Base-by-base conservation (phyloP, 1,284 basidiomycete species). In the Puccinia novopanici region DNA sequence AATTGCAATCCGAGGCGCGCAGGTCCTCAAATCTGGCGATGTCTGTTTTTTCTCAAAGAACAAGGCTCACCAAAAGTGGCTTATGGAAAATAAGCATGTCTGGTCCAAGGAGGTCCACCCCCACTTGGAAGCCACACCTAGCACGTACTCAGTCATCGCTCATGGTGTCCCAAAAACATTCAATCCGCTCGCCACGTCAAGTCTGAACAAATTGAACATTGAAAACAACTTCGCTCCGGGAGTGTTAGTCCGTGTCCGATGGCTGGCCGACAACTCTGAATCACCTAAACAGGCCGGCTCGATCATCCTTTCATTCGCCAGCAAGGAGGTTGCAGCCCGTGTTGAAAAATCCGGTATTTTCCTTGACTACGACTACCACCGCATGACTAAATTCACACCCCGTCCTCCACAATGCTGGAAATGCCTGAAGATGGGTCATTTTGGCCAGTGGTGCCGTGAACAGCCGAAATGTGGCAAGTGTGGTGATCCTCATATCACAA, bases 381-480 rank as follows among this genome's bases (percentile, higher is more conserved):
- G 22, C 8, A 59, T 22, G 22, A 9, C 8, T 8, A 9, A n/a
- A 9, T 59, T 59, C 27, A 59, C 10, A n/a, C 55, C 55, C 9
- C 55, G 55, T 59, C 55, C 55, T 8, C 55, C 55, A 8, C n/a
- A n/a, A n/a, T n/a, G n/a, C n/a, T n/a, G n/a, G n/a, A n/a, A n/a
- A n/a, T n/a, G n/a, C n/a, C n/a, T n/a, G n/a, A n/a, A n/a, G n/a
- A n/a, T n/a, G n/a, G n/a, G n/a, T n/a, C n/a, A n/a, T n/a, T n/a
- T n/a, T 59, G 55, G 55, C 27, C 8, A 59, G n/a, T 59, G 55
- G 55, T 59, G 55, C 55, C 55, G 55, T 8, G 55, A 59, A 59
- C n/a, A 9, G 8, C 10, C 55, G 8, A 59, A n/a, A n/a, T 59
- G 55, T 59, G 55, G 10, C 8, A 59, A 59, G 27, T 59, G 55